Base-by-base conservation (phyloP, 768 basidiomycete genomes). In the Tulasnella sp. region DNA sequence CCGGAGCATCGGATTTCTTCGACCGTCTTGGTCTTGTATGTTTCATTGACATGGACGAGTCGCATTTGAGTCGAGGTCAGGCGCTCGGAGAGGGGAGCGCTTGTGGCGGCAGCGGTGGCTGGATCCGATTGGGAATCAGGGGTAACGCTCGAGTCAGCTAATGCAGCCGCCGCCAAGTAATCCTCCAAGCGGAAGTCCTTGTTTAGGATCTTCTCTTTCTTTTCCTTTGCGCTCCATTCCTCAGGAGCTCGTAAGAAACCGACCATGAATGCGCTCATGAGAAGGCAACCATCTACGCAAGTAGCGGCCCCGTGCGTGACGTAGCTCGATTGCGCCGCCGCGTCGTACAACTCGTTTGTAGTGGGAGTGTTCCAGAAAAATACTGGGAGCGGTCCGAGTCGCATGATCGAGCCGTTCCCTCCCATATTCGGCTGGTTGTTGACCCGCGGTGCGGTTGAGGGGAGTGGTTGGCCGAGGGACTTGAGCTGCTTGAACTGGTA, bases 351-450 rank as follows among this genome's bases (percentile, higher is more conserved):
- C 6, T 70, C 55, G 2, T n/a, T 6, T 18, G 39, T 3, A 18
- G 15, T 16, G 1, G 73, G 26, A 9, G 40, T 39, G 40, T 42
- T 44, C n/a, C 35, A 46, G 77, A 77, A 29, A 61, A 75, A 73
- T n/a, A 79, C 75, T n/a, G 79, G 79, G 26, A 79, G 40, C 15
- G 77, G 77, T 0, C 26, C 77, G 16, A 79, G 40, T 20, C 79
- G 76, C 79, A 79, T 79, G 48, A 79, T 51, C 42, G 70, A 73
- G 23, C 79, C 79, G 70, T 79, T 79, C 35, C 79, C 79, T 39
- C 26, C 75, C 40, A 35, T 16, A 37, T 75, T 72, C 15, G 48
- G 42, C 9, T n/a, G 32, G 11, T 26, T 57, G 23, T 79, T 77
- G 40, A 40, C 16, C 23, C 71, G 29, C 15, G 69, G 69, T 16